These are phyloP conservation scores for Anthoceros angustus DNA, from an alignment of 225 moss, liverwort and hornwort species.

Conservation along the genomic window DNA sequence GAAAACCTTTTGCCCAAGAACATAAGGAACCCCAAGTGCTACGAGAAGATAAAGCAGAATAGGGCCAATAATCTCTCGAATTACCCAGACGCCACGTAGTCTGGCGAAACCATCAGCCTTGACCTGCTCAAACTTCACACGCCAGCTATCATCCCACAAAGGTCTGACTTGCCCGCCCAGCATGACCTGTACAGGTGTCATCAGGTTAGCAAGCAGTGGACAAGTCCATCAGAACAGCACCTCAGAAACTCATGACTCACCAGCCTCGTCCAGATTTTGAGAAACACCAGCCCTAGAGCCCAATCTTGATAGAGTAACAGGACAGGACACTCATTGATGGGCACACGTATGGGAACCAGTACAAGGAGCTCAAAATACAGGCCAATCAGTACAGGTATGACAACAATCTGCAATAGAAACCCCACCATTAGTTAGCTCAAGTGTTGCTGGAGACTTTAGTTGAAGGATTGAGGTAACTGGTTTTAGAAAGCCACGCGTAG, in stretches of 20 bases:
- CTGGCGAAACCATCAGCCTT: conserved; percentile 82
- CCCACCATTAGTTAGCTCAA: conserved; percentile 5
- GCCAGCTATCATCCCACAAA: conserved; percentile 76
- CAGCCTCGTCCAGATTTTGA: conserved; percentile 99
- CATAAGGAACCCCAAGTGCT: conserved; percentile 56
- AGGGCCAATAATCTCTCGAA: conserved; percentile 61
- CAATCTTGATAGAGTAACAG: conserved; percentile 94
- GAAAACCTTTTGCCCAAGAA: conserved; percentile 49
- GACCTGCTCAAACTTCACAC: conserved; percentile 78
- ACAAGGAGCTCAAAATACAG: conserved; percentile 87
- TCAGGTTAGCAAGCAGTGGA: not conserved
- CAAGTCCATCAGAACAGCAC: not conserved
- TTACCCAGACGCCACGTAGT: conserved; percentile 71
- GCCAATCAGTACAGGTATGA: conserved; percentile 79
- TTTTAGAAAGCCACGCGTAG: not conserved
- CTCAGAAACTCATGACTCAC: conserved; percentile 18
- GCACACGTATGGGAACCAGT: conserved; percentile 78
- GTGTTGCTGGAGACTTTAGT: not conserved
- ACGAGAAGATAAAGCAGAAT: conserved; percentile 57
- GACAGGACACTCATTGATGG: conserved; percentile 75
- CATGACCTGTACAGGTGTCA: conserved; percentile 47
- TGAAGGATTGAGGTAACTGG: too few species aligned
- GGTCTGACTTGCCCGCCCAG: conserved; percentile 74
- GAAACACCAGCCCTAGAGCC: conserved; percentile 84
- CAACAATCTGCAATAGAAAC: conserved; percentile 44